These are phyloP conservation scores for Xylaria multiplex DNA, from an alignment of 2,329 filamentous ascomycete genomes.

Conservation along the genomic window DNA sequence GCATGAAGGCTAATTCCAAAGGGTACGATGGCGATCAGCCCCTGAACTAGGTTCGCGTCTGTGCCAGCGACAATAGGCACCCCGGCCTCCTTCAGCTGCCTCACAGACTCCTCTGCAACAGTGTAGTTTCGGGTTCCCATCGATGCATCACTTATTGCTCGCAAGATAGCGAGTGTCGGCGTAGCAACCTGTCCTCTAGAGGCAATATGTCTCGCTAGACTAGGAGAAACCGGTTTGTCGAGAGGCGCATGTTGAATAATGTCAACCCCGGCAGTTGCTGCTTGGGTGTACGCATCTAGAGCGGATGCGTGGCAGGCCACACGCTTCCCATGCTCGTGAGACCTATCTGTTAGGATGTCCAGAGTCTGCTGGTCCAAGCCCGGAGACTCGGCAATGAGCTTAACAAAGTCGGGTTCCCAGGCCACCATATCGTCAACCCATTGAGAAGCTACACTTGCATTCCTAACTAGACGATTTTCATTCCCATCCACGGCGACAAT, in stretches of 20 bases:
- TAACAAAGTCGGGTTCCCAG: constrained; percentile 31
- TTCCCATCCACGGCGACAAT: constrained; percentile 23
- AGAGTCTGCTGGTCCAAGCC: constrained; percentile 31
- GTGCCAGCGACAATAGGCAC: constrained; percentile 33
- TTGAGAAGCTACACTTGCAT: constrained; percentile 23
- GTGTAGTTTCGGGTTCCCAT: constrained; percentile 24
- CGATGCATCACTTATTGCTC: constrained; percentile 24
- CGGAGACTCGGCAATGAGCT: constrained; percentile 30
- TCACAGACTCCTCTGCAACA: constrained; percentile 27
- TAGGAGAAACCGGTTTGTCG: constrained; percentile 19
- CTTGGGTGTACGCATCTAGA: constrained; percentile 25
- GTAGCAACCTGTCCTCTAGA: constrained; percentile 16
- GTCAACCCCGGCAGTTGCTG: constrained; percentile 26
- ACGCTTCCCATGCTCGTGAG: constrained; percentile 23
- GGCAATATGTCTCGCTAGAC: constrained; percentile 17
- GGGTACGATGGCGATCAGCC: constrained; percentile 15
- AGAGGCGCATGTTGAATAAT: constrained; percentile 30
- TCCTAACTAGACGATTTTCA: constrained; percentile 23
- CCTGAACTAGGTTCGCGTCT: constrained; percentile 24
- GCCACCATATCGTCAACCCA: constrained; percentile 27
- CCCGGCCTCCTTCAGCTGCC: constrained; percentile 25
- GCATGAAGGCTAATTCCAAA: constrained; percentile 31
- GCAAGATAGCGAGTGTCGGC: constrained; percentile 31
- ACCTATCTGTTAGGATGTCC: constrained; percentile 19
- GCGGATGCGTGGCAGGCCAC: constrained; percentile 30